A percentile compares a stretch with the other conserved stretches of the same genome.
Conservation (phyloP, 164 flowering plant species). For the Vitis labrusca region DNA sequence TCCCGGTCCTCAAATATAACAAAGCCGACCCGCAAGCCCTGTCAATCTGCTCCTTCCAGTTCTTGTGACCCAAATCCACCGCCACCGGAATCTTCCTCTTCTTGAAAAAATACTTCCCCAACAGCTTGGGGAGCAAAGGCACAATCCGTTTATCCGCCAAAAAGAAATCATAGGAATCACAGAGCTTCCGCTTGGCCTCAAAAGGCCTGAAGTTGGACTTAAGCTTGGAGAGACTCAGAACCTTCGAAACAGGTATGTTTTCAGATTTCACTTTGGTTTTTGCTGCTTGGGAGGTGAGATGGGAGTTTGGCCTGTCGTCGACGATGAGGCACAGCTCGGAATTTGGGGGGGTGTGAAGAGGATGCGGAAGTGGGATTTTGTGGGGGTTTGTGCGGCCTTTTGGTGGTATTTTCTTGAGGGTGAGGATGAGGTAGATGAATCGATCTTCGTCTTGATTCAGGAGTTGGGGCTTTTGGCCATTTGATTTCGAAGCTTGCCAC, state of each 20-base stretch:
- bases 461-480: conserved; percentile 52
- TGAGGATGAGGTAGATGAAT: conserved; percentile 60
- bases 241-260: conserved; percentile 58
- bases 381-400: conserved; percentile 49
- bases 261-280: conserved; percentile 54
- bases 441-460: conserved; percentile 72
- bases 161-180: conserved; percentile 59
- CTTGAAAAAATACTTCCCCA: conserved; percentile 84
- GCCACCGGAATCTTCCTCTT: conserved; percentile 85
- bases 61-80: conserved; percentile 57
- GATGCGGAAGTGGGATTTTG: conserved; percentile 68
- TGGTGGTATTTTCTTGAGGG: conserved; percentile 77
- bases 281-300: conserved; percentile 47
- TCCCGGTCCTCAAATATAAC: conserved; percentile 72
- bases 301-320: conserved; percentile 55
- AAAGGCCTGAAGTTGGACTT: conserved; percentile 64
- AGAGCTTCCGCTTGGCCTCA: conserved; percentile 75
- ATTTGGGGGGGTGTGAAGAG: conserved; percentile 39
- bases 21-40: conserved; percentile 44
- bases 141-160: conserved; percentile 57
- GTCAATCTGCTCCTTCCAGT: conserved; percentile 79
- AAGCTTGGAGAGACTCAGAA: conserved; percentile 70
- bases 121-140: conserved; percentile 54
- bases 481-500: conserved; percentile 49
- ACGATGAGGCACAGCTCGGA: conserved; percentile 64